Conservation (phyloP, 345 rosid genomes). For the Lumnitzera racemosa region DNA sequence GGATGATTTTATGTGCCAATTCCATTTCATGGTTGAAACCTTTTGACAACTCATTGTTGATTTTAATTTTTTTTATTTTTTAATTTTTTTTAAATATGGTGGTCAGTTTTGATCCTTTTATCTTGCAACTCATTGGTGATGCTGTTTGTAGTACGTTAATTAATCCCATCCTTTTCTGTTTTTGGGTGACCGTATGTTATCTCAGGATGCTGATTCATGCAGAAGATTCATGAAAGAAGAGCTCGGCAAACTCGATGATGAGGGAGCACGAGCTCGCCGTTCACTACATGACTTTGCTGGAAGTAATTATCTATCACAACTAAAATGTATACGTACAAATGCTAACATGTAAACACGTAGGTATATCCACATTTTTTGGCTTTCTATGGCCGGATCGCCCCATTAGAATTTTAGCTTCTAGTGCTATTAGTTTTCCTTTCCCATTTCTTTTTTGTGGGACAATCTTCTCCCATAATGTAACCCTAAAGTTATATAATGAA, state of each 20-base stretch:
- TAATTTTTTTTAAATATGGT: too few relatives aligned
- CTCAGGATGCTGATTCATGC: conserved; percentile 60
- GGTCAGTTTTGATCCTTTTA: neutral
- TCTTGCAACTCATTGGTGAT: neutral
- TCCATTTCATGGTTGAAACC: too few relatives aligned
- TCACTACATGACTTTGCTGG: conserved; percentile 90
- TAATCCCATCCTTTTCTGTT: neutral
- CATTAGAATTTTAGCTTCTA: neutral
- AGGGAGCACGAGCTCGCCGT: conserved; percentile 39
- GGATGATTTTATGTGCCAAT: too few relatives aligned
- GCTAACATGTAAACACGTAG: conserved; percentile 14
- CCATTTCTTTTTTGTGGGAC: too few relatives aligned
- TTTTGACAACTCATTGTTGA: too few relatives aligned
- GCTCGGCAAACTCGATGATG: conserved; percentile 26
- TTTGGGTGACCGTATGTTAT: conserved; percentile 1
- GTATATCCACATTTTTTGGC: neutral
- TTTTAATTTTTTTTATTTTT: too few relatives aligned
- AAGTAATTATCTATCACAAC: conserved; percentile 59
- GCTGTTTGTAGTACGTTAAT: neutral
- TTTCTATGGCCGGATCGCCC: neutral
- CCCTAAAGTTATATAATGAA: too few relatives aligned
- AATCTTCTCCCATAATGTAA: too few relatives aligned
- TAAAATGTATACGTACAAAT: conserved; percentile 54
- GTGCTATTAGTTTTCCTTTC: neutral
- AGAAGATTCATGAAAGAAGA: conserved; percentile 47